Conservation (phyloP, 257 asterid species). For the Marsdenia floribunda region DNA sequence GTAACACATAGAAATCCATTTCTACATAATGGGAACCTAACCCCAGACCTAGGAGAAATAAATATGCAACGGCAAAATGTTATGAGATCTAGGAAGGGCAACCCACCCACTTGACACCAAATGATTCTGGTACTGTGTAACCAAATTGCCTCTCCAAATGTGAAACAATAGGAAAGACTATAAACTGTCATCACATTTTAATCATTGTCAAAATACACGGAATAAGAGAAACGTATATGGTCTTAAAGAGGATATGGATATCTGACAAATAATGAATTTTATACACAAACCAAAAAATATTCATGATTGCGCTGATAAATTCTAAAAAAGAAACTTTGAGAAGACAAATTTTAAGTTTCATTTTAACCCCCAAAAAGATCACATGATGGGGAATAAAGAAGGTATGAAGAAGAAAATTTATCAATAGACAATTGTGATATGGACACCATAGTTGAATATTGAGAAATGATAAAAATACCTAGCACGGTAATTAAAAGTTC, state of each 20-base stretch:
- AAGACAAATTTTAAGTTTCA: neutral
- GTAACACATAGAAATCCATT: slow-evolving; percentile 20
- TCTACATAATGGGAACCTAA: slow-evolving; percentile 6
- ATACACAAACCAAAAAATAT: neutral
- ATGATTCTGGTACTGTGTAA: neutral
- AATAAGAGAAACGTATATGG: neutral
- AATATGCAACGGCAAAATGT: neutral
- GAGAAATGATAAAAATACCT: neutral
- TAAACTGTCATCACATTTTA: neutral
- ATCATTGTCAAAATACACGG: neutral
- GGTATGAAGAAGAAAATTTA: neutral
- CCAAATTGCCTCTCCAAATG: neutral
- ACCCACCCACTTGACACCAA: slow-evolving; percentile 1
- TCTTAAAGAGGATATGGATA: neutral
- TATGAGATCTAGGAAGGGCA: slow-evolving; percentile 2
- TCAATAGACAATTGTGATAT: neutral
- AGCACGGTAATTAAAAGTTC: neutral
- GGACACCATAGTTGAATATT: neutral
- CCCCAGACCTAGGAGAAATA: slow-evolving; percentile 7
- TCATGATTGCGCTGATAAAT: neutral
- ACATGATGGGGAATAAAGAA: neutral
- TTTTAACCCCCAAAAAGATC: neutral
- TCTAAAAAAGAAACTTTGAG: neutral
- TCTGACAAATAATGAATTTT: neutral
- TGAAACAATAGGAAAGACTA: neutral